A percentile compares a stretch with the other conserved stretches of the same genome.
Conservation (phyloP, 2,329 filamentous ascomycete genomes). For the Xylariomycetidae sp. region DNA sequence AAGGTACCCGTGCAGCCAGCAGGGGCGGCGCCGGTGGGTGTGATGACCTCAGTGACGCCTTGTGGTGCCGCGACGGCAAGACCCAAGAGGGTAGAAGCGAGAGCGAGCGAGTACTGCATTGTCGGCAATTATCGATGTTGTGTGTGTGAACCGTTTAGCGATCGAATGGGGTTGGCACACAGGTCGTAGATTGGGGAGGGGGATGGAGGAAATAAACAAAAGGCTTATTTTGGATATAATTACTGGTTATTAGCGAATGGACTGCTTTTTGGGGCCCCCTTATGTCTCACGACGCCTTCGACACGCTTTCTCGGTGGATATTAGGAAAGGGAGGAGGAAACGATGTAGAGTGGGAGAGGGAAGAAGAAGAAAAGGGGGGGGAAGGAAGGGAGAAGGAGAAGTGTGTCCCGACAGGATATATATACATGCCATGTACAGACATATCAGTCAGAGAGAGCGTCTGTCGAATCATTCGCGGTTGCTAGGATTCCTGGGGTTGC, state of each 20-base stretch:
- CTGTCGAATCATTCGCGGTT: no score
- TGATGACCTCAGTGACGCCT: constrained; percentile 37
- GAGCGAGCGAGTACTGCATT: constrained; percentile 23
- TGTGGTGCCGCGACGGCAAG: constrained; percentile 33
- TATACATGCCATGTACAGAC: background rate
- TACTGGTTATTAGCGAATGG: constrained; percentile 1
- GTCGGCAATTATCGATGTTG: constrained; percentile 15
- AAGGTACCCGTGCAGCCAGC: constrained; percentile 43
- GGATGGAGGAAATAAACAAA: constrained; percentile 3
- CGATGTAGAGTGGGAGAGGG: no score
- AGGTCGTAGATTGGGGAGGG: no score
- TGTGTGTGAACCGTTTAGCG: no score
- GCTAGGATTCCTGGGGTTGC: constrained; percentile 8
- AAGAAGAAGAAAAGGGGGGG: constrained; percentile 4
- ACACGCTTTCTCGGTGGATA: no score
- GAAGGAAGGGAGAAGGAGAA: constrained; percentile 1
- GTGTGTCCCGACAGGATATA: background rate
- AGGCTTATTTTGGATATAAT: constrained; percentile 1
- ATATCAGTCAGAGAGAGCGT: no score
- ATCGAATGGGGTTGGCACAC: no score
- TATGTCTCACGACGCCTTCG: no score
- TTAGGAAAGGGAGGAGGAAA: background rate
- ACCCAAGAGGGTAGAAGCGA: constrained; percentile 30
- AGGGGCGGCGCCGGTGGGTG: constrained; percentile 41
- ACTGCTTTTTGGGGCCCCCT: background rate